Conservation (phyloP, 73 alveolate genomes). For the Tetrahymena malaccensis region DNA sequence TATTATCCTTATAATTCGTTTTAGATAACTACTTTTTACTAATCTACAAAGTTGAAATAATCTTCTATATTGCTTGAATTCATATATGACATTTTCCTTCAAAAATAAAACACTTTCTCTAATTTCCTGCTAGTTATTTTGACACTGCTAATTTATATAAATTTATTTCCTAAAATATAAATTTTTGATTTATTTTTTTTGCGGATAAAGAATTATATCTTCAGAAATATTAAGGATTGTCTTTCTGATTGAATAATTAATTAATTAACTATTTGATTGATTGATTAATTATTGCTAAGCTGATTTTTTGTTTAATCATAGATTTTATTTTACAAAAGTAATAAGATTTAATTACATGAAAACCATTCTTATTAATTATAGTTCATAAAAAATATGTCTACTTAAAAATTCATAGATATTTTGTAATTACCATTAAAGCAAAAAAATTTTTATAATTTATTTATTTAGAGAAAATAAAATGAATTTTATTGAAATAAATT, state of each 20-base stretch:
- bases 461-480: too few relatives aligned
- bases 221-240: neutral
- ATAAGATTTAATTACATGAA: neutral
- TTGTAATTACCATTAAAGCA: too few relatives aligned
- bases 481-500: too few relatives aligned
- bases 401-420: neutral
- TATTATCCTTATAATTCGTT: neutral
- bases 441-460: too few relatives aligned
- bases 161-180: neutral
- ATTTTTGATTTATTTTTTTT: neutral
- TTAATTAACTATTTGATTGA: neutral
- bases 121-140: neutral
- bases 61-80: neutral
- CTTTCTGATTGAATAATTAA: neutral
- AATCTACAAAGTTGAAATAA: neutral
- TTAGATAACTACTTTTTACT: neutral
- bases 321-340: neutral
- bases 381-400: neutral
- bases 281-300: neutral
- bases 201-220: neutral
- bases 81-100: neutral
- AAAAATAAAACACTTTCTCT: neutral
- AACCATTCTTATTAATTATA: neutral
- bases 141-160: neutral
- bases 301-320: neutral